Evolutionary conservation across 1,284 basidiomycete genomes (phyloP).

Genomic region (Malassezia cuniculi): DNA sequence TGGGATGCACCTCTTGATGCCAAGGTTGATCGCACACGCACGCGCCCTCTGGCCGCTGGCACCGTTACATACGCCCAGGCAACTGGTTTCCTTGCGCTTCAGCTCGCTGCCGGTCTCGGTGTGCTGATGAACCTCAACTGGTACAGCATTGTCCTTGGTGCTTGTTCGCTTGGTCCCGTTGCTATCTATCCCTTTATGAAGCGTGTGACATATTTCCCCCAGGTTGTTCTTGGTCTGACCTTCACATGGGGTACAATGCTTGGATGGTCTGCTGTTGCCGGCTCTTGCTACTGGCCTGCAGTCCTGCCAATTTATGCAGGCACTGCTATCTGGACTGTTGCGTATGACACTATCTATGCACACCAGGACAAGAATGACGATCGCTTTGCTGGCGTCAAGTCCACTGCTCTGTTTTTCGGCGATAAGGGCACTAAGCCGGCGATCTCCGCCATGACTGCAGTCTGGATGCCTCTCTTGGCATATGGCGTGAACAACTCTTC

Average conservation of each 20-base stretch:
- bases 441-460: conserved; percentile 60
- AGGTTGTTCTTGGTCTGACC: conserved; percentile 57
- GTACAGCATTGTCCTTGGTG: conserved; percentile 87
- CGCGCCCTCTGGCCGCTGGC: conserved; percentile 64
- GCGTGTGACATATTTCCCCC: conserved; percentile 89
- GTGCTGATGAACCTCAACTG: conserved; percentile 82
- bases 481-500: conserved; percentile 49
- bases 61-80: conserved; percentile 68
- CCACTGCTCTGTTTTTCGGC: conserved; percentile 76
- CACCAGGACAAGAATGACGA: conserved; percentile 95
- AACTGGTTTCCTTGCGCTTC: conserved; percentile 65
- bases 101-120: conserved; percentile 72
- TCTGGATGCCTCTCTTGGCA: conserved; percentile 62
- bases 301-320: conserved; percentile 77
- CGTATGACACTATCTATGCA: conserved; percentile 96
- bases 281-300: conserved; percentile 60
- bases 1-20: conserved; percentile 88
- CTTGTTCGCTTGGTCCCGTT: conserved; percentile 75
- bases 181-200: conserved; percentile 94
- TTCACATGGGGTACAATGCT: conserved; percentile 97
- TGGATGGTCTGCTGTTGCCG: conserved; percentile 88
- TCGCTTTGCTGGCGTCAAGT: conserved; percentile 72
- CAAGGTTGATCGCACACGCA: conserved; percentile 63
- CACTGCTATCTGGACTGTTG: conserved; percentile 80
- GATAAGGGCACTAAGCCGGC: conserved; percentile 61